These are phyloP conservation scores for Penicillium sp. DNA, from an alignment of 2,329 filamentous ascomycete species.

Conservation along the genomic window DNA sequence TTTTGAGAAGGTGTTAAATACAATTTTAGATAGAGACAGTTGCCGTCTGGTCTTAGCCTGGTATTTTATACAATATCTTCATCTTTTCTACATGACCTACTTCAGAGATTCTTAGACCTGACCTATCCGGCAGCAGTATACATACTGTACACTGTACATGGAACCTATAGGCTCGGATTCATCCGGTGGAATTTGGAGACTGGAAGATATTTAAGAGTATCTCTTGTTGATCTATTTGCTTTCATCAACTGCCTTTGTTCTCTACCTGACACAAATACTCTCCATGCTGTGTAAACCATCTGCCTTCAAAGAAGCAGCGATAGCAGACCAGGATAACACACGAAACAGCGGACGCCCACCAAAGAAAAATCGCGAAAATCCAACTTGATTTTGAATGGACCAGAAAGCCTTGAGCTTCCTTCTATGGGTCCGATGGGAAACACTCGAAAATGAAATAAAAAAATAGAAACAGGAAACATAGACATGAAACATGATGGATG, in stretches of 20 bases:
- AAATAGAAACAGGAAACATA: constrained; percentile 15
- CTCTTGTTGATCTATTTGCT: constrained; percentile 26
- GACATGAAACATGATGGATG: background rate
- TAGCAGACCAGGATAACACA: constrained; percentile 23
- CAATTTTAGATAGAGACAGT: constrained; percentile 19
- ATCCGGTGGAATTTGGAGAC: background rate
- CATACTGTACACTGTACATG: too few species aligned
- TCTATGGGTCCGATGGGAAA: constrained; percentile 12
- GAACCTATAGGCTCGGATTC: too few species aligned
- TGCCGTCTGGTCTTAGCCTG: background rate
- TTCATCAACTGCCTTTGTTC: constrained; percentile 26
- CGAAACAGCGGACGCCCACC: constrained; percentile 26
- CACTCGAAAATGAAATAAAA: constrained; percentile 14
- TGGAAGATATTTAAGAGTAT: constrained; percentile 10
- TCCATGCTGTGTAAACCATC: constrained; percentile 15
- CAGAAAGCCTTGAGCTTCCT: constrained; percentile 14
- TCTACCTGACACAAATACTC: constrained; percentile 23
- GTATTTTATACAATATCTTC: constrained; percentile 4
- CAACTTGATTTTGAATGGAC: constrained; percentile 22
- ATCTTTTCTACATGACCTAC: background rate
- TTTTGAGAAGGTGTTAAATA: constrained; percentile 7
- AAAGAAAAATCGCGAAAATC: constrained; percentile 24
- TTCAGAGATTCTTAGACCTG: too few species aligned
- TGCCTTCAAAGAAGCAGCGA: constrained; percentile 16
- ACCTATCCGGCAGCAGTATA: background rate